These are phyloP conservation scores for Primulina huaijiensis DNA, from an alignment of 257 asterid genomes.

Conservation along the genomic window DNA sequence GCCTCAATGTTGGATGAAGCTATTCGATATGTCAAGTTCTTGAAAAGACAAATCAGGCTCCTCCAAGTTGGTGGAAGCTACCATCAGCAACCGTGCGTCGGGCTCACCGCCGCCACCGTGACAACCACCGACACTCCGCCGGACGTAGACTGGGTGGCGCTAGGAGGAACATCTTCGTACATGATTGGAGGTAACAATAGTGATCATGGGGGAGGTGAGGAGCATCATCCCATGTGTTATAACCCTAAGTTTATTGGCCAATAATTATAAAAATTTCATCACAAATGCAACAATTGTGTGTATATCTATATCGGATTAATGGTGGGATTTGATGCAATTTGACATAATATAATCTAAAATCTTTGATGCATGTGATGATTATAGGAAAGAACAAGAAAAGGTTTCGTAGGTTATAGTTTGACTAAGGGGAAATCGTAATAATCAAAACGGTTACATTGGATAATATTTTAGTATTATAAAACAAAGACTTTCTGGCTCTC, in stretches of 20 bases:
- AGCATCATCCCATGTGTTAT: slow-evolving; percentile 29
- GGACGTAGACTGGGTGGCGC: slow-evolving; percentile 29
- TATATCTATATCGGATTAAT: slow-evolving; percentile 16
- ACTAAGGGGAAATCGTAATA: slow-evolving; percentile 34
- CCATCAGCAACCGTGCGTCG: slow-evolving; percentile 22
- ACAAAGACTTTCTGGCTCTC: slow-evolving; percentile 27
- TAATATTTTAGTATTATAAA: slow-evolving; percentile 14
- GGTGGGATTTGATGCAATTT: slow-evolving; percentile 18
- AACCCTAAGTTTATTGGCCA: slow-evolving; percentile 34
- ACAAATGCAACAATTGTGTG: slow-evolving; percentile 4
- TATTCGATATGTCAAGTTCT: slow-evolving; percentile 76
- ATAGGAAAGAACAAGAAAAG: slow-evolving; percentile 13
- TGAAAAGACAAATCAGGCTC: slow-evolving; percentile 67
- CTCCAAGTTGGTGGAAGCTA: slow-evolving; percentile 36
- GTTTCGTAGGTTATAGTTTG: slow-evolving; percentile 39
- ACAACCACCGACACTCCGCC: slow-evolving; percentile 17
- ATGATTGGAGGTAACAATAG: slow-evolving; percentile 30
- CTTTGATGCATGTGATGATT: slow-evolving; percentile 41
- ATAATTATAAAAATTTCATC: slow-evolving; percentile 2
- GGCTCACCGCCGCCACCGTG: neutral
- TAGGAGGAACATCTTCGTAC: slow-evolving; percentile 20
- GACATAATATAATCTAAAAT: slow-evolving; percentile 2
- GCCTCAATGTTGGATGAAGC: slow-evolving; percentile 93
- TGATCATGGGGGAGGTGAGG: slow-evolving; percentile 21
- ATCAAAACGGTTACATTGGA: slow-evolving; percentile 45